Percentiles rank a stretch among this genome's conserved stretches.
These are phyloP conservation scores for Penicillium sp. DNA, from an alignment of 2,329 filamentous ascomycete genomes.

Conservation along the genomic window DNA sequence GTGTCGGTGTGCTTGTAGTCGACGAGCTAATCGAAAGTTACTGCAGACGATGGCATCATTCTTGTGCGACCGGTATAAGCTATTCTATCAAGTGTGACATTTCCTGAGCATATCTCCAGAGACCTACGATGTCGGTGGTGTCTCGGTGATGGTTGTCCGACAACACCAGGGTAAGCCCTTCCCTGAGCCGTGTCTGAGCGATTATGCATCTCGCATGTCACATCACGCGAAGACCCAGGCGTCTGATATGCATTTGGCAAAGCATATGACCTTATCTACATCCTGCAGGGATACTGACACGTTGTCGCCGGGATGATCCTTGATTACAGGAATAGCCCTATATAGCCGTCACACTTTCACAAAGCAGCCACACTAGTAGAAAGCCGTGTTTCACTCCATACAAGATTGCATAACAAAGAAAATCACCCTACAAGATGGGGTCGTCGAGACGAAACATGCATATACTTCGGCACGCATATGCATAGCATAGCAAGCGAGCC, in stretches of 20 bases:
- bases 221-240: slow-evolving; percentile 9
- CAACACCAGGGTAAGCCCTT: neutral
- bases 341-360: neutral
- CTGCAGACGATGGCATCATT: neutral
- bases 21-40: neutral
- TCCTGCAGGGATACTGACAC: slow-evolving; percentile 13
- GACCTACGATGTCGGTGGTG: neutral
- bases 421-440: neutral
- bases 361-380: slow-evolving; percentile 11
- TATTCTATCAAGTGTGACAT: neutral
- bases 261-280: slow-evolving; percentile 18
- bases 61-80: neutral
- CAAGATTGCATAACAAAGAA: neutral
- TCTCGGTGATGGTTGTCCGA: neutral
- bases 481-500: slow-evolving; percentile 12
- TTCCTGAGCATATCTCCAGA: neutral
- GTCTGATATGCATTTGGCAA: slow-evolving; percentile 7
- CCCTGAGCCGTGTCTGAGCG: slow-evolving; percentile 3
- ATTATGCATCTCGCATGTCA: slow-evolving; percentile 9
- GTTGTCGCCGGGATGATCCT: neutral
- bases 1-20: slow-evolving; percentile 5
- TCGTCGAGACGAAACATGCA: neutral
- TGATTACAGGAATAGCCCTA: neutral
- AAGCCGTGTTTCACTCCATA: slow-evolving; percentile 6
- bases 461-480: slow-evolving; percentile 13